phyloP scores from a whole-genome alignment of 805 yeast species.

The Candida peoriensis region DNA sequence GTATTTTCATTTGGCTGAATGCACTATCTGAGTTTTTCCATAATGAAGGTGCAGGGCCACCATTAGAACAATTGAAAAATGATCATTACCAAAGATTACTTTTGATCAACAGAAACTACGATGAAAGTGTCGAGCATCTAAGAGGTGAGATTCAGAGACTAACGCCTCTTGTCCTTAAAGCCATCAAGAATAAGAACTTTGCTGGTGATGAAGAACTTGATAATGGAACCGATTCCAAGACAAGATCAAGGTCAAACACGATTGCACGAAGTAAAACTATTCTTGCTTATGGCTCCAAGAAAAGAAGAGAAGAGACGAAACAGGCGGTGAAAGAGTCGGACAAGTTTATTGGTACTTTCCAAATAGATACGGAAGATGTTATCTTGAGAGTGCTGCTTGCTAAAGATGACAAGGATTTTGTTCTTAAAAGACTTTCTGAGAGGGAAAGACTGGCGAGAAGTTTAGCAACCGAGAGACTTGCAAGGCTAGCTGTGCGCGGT shows the following conservation, averaged over 20 bases:
- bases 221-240: conserved; percentile 12
- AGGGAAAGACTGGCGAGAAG: conserved; percentile 42
- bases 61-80: conserved; percentile 56
- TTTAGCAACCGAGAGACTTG: conserved; percentile 28
- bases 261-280: conserved; percentile 63
- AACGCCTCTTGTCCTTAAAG: conserved; percentile 47
- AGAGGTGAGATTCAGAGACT: conserved; percentile 54
- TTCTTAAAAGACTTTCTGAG: conserved; percentile 53
- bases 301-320: conserved; percentile 43
- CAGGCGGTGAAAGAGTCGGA: conserved; percentile 34
- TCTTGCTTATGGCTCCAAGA: conserved; percentile 64
- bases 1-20: conserved; percentile 66
- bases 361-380: conserved; percentile 54
- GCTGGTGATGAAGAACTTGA: conserved; percentile 33
- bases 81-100: conserved; percentile 60
- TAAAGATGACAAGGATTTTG: conserved; percentile 56
- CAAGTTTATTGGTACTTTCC: conserved; percentile 35
- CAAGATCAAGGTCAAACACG: conserved; percentile 34
- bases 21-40: conserved; percentile 73
- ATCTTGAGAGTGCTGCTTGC: conserved; percentile 67
- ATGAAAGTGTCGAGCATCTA: conserved; percentile 41
- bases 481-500: conserved; percentile 19
- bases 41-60: conserved; percentile 78
- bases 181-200: conserved; percentile 43
- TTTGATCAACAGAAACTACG: conserved; percentile 62